A percentile compares a stretch with the other conserved stretches of the same genome.
Conservation (phyloP, 495 filamentous ascomycete species). For the Tuber microsphaerosporum region DNA sequence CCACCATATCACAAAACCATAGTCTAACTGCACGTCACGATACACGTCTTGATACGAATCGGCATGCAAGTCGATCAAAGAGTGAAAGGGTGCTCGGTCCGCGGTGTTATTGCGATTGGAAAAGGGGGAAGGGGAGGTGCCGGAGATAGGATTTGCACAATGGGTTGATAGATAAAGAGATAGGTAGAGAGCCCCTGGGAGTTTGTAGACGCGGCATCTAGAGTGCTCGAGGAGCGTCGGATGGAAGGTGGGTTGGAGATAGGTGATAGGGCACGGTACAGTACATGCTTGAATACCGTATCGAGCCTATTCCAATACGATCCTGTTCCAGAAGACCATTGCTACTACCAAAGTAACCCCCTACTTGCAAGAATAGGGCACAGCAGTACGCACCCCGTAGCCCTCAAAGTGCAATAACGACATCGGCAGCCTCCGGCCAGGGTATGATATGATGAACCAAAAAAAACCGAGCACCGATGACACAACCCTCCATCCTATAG, state of each 20-base stretch:
- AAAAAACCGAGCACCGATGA: neutral
- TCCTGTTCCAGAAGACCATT: neutral
- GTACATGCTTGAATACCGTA: neutral
- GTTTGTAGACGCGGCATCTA: neutral
- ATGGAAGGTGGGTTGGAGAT: neutral
- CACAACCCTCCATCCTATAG: neutral
- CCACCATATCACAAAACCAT: neutral
- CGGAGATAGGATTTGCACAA: neutral
- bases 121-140: neutral
- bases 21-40: neutral
- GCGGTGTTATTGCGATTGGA: neutral
- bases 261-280: neutral
- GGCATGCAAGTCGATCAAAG: neutral
- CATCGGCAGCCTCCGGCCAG: neutral
- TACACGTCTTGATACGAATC: neutral
- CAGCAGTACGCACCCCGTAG: no score
- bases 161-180: neutral
- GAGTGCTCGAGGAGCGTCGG: no score
- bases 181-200: neutral
- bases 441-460: neutral
- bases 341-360: neutral
- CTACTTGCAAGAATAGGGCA: no score
- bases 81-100: neutral
- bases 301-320: neutral
- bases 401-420: neutral